Evolutionary conservation across 176 grass and related monocot genomes (phyloP).

Genomic region (Triticum turgidum): DNA sequence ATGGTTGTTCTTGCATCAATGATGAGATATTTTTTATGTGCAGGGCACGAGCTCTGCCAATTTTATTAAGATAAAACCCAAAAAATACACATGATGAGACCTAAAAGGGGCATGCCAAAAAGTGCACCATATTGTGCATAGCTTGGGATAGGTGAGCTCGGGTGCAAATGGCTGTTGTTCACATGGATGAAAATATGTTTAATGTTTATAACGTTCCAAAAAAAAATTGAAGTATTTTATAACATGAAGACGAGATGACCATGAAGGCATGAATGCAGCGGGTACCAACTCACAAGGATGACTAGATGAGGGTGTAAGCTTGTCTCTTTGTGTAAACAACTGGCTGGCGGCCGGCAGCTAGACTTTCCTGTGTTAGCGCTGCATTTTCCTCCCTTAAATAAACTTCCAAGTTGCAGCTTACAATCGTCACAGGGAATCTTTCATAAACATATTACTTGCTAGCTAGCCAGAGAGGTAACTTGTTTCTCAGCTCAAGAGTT

Average conservation of each 20-base stretch:
- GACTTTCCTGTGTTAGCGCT: not conserved
- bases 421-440: not conserved
- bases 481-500: not conserved
- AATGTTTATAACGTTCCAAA: too few relatives aligned
- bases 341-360: not conserved
- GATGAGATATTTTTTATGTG: too few relatives aligned
- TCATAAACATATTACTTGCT: not conserved
- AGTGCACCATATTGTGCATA: not conserved
- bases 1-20: too few relatives aligned
- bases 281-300: not conserved
- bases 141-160: too few relatives aligned
- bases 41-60: too few relatives aligned
- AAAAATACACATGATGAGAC: too few relatives aligned
- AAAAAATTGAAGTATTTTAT: not conserved
- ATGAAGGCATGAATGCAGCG: not conserved
- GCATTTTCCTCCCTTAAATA: not conserved
- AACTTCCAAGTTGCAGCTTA: not conserved
- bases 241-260: not conserved
- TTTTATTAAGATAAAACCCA: too few relatives aligned
- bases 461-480: not conserved
- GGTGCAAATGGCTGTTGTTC: too few relatives aligned
- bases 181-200: too few relatives aligned
- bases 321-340: not conserved
- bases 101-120: too few relatives aligned
- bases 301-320: not conserved